These are phyloP conservation scores for Oryza meridionalis DNA, from an alignment of 176 grass and related monocot species.

Conservation along the genomic window DNA sequence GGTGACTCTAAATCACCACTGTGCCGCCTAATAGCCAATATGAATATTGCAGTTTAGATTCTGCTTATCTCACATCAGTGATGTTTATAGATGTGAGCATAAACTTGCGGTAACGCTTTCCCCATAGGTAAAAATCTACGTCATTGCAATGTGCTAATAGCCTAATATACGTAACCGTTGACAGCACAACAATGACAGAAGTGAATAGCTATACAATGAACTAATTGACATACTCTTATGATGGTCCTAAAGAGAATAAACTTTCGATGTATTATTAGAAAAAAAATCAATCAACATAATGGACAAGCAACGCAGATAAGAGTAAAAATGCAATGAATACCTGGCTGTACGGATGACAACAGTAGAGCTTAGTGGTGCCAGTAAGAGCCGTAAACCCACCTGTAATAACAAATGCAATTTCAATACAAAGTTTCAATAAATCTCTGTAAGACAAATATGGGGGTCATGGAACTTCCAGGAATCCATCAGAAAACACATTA, in stretches of 20 bases:
- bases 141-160: background rate
- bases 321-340: constrained; percentile 11
- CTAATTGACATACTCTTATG: background rate
- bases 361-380: constrained; percentile 53
- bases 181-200: background rate
- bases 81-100: constrained; percentile 1
- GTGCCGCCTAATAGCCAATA: background rate
- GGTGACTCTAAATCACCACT: constrained; percentile 26
- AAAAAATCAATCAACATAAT: background rate
- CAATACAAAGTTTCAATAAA: constrained; percentile 10
- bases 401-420: constrained; percentile 23
- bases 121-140: background rate
- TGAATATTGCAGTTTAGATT: constrained; percentile 15
- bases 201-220: background rate
- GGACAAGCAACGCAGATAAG: background rate
- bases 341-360: constrained; percentile 55
- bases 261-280: background rate
- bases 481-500: constrained; percentile 5
- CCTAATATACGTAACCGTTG: background rate
- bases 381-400: constrained; percentile 57
- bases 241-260: constrained; percentile 7
- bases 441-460: background rate
- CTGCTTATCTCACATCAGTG: constrained; percentile 7
- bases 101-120: constrained; percentile 9
- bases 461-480: constrained; percentile 6